Base-by-base conservation (phyloP, 2,329 filamentous ascomycete species). In the Aspergillus carbonarius region DNA sequence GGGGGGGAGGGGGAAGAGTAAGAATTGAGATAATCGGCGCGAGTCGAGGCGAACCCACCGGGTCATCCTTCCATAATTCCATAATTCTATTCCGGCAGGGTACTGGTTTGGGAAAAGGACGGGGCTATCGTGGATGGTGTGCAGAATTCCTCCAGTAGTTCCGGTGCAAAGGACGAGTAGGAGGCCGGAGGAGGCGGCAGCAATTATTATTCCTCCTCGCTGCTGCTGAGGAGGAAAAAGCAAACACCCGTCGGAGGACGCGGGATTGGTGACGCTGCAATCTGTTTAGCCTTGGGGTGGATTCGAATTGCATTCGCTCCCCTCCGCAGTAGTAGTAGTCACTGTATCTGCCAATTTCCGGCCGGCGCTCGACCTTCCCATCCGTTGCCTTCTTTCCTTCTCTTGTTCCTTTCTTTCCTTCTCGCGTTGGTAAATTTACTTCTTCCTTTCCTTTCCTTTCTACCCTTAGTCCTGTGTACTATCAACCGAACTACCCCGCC, bases 401-500 rank as follows among this genome's bases (percentile, higher is more conserved):
- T 47, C 54, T 61, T 57, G 50, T 52, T 63, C 50, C 34, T 39
- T 47, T 52, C 50, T 60, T 39, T 52, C 42, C 39, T 48, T 40
- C 44, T 52, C 27, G 44, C 44, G 27, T 9, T 30, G 27, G 27
- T 30, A 30, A 30, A 30, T 30, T 30, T 30, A 30, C 27, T 30
- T 30, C 27, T 30, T 30, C 27, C 30, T 32, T 10, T 32, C 30
- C 30, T 32, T 23, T 23, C 23, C 23, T 23, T 23, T 5, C 23
- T 58, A 40, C 32, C 35, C 39, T 51, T 42, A 42, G 39, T 42
- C 39, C 20, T 42, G 39, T 42, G 39, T 42, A 42, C 39, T 42
- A 20, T 42, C 39, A 51, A 25, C 35, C 18, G 27, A 30, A 9
- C 27, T 6, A 30, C 27, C 27, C 4, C 6, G 4, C 8, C 27